phyloP scores from a whole-genome alignment of 192 early-diverging fungal genomes.

The Jimgerdemannia flammicorona region DNA sequence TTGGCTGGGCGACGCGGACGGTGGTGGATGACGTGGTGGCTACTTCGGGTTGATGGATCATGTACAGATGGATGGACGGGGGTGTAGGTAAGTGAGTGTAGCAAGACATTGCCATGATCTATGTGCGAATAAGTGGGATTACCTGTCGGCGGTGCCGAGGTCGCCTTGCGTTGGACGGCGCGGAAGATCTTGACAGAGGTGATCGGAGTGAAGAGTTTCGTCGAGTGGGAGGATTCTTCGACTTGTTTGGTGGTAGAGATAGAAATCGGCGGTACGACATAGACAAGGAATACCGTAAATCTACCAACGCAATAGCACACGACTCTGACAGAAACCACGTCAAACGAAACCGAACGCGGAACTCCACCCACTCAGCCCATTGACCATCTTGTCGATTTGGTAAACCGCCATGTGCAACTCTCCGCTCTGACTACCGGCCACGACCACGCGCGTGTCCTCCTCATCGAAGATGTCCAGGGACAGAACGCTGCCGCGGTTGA shows the following conservation, averaged over 20 bases:
- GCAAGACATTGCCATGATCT: no score
- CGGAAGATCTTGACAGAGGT: conserved; percentile 30
- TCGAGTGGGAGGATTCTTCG: conserved; percentile 22
- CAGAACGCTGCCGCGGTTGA: conserved; percentile 7
- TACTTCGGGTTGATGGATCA: no score
- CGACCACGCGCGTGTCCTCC: conserved; percentile 15
- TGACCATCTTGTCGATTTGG: conserved; percentile 11
- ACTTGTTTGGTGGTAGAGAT: not conserved
- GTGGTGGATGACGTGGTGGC: no score
- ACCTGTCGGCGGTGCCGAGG: not conserved
- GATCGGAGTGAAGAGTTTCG: conserved; percentile 28
- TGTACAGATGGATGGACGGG: no score
- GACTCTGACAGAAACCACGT: not conserved
- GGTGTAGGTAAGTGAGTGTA: no score
- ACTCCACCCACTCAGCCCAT: not conserved
- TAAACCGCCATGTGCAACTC: conserved; percentile 28
- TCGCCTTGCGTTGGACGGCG: not conserved
- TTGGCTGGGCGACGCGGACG: no score
- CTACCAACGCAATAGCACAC: not conserved
- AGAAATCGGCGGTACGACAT: no score
- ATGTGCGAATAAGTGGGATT: not conserved
- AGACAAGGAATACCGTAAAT: no score
- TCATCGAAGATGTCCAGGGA: conserved; percentile 25
- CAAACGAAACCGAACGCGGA: not conserved
- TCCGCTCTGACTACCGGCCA: conserved; percentile 31